Conservation (phyloP, 1,139 yeast species). For the Sugiyamaella novakii region DNA sequence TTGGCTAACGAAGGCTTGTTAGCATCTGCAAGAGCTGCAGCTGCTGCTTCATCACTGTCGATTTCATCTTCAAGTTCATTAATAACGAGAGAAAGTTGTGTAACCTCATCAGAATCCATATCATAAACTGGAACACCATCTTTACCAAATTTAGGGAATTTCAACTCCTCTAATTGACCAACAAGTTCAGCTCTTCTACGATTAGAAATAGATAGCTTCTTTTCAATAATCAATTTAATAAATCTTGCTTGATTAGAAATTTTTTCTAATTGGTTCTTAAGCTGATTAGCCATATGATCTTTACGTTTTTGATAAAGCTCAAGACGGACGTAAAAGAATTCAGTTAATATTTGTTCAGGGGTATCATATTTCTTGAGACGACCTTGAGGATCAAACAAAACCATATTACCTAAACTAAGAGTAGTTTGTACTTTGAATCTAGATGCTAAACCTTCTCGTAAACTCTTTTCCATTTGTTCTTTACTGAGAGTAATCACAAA, state of each 20-base stretch:
- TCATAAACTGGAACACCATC: conserved; percentile 58
- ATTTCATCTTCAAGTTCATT: conserved; percentile 42
- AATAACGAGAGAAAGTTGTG: conserved; percentile 38
- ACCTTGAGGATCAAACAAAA: conserved; percentile 92
- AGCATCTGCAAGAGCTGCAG: conserved; percentile 44
- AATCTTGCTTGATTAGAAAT: conserved; percentile 86
- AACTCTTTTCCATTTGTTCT: conserved; percentile 83
- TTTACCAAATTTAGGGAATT: conserved; percentile 77
- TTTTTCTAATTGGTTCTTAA: conserved; percentile 74
- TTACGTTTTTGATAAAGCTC: conserved; percentile 91
- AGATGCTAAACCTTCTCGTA: conserved; percentile 73
- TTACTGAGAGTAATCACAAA: conserved; percentile 73
- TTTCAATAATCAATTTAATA: conserved; percentile 84
- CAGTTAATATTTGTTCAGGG: conserved; percentile 76
- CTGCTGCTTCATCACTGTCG: conserved; percentile 39
- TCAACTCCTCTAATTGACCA: conserved; percentile 58
- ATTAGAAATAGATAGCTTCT: conserved; percentile 68
- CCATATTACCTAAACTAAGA: conserved; percentile 82
- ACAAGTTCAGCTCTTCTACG: conserved; percentile 68
- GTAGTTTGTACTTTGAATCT: conserved; percentile 76
- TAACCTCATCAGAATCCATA: conserved; percentile 40
- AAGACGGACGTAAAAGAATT: conserved; percentile 81
- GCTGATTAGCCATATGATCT: conserved; percentile 68
- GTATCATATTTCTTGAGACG: conserved; percentile 79
- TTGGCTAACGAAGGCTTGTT: conserved; percentile 40